Percentiles rank a stretch among this genome's conserved stretches.
Evolutionary conservation across 805 yeast genomes (phyloP).

Genomic region (Suhomyces prunicola): DNA sequence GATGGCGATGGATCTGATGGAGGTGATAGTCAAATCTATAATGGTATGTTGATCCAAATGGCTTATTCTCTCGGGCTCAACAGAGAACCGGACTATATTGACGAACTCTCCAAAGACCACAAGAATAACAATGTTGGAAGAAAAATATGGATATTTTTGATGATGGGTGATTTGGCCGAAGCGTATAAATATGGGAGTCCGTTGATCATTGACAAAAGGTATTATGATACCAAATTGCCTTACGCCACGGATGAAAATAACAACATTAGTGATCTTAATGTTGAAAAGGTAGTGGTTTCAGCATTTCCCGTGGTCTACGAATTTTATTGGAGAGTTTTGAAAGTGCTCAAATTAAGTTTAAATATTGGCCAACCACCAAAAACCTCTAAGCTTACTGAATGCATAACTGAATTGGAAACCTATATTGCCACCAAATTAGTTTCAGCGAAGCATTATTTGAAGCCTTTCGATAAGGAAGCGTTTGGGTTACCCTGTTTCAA

Average conservation of each 20-base stretch:
- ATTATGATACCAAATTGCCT: conserved; percentile 30
- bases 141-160: conserved; percentile 50
- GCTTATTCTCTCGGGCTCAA: conserved; percentile 48
- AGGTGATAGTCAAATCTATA: conserved; percentile 51
- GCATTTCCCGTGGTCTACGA: conserved; percentile 24
- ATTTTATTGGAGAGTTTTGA: conserved; percentile 26
- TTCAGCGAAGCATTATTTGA: background rate
- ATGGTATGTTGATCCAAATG: conserved; percentile 34
- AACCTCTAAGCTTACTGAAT: conserved; percentile 16
- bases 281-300: conserved; percentile 36
- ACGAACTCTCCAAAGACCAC: conserved; percentile 26
- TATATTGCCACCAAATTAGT: background rate
- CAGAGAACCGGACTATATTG: conserved; percentile 45
- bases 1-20: conserved; percentile 59
- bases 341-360: conserved; percentile 21
- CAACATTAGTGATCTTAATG: conserved; percentile 29
- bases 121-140: conserved; percentile 43
- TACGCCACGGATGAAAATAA: conserved; percentile 32
- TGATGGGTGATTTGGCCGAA: conserved; percentile 27
- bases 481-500: conserved; percentile 9
- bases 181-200: conserved; percentile 36
- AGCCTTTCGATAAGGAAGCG: conserved; percentile 3
- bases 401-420: conserved; percentile 4
- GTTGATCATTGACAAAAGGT: conserved; percentile 23
- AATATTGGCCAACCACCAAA: conserved; percentile 16